A percentile compares a stretch with the other conserved stretches of the same genome.
Evolutionary conservation across 2,329 filamentous ascomycete genomes (phyloP).

Genomic region (Dactylellina parvicollis): DNA sequence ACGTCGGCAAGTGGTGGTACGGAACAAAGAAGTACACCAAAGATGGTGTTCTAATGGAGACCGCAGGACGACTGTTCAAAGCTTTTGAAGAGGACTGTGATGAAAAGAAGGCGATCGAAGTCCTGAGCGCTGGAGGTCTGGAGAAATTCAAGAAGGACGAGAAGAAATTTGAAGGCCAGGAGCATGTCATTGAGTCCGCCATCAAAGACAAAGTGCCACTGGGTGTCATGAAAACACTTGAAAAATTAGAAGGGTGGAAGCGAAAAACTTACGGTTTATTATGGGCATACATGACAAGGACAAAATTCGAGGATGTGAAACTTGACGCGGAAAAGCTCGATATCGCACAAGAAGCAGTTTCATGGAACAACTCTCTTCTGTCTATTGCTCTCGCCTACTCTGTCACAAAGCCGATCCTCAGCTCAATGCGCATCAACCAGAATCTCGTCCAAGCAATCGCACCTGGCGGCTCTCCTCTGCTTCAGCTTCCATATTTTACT

Average conservation of each 20-base stretch:
- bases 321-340: constrained; percentile 76
- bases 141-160: constrained; percentile 56
- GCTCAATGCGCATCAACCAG: constrained; percentile 83
- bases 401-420: constrained; percentile 81
- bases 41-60: constrained; percentile 91
- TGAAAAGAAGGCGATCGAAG: constrained; percentile 79
- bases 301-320: constrained; percentile 79
- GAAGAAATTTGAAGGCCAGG: constrained; percentile 56
- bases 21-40: constrained; percentile 91
- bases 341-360: constrained; percentile 84
- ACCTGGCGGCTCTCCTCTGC: constrained; percentile 82
- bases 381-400: constrained; percentile 89
- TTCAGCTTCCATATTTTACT: constrained; percentile 90
- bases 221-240: constrained; percentile 63
- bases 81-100: constrained; percentile 88
- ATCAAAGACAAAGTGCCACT: constrained; percentile 57
- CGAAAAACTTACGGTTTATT: constrained; percentile 88
- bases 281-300: constrained; percentile 92
- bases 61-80: constrained; percentile 91
- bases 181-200: constrained; percentile 57
- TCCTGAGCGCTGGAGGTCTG: constrained; percentile 79
- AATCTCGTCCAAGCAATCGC: constrained; percentile 88
- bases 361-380: constrained; percentile 84
- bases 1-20: constrained; percentile 99
- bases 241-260: constrained; percentile 75